Evolutionary conservation across 1,139 yeast species (phyloP).

Genomic region (Protomyces inundatus): DNA sequence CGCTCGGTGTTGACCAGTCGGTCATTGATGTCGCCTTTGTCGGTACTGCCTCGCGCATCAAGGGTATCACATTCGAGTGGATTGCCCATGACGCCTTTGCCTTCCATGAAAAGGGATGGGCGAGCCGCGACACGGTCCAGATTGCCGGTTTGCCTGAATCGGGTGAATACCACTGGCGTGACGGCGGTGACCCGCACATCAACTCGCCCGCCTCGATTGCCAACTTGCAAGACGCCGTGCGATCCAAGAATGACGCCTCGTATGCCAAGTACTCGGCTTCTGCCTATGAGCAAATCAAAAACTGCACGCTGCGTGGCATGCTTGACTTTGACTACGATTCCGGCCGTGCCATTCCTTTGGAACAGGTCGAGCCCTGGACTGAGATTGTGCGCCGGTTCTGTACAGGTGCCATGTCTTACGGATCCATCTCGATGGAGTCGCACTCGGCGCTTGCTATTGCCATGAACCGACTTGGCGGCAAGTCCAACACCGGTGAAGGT

Average conservation of each 20-base stretch:
- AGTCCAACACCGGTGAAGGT: constrained; percentile 98
- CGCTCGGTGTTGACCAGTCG: constrained; percentile 89
- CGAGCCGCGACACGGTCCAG: constrained; percentile 63
- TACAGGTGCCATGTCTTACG: constrained; percentile 99
- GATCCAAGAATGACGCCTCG: constrained; percentile 90
- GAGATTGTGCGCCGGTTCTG: constrained; percentile 95
- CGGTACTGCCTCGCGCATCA: constrained; percentile 95
- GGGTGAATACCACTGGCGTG: constrained; percentile 98
- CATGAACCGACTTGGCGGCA: constrained; percentile 96
- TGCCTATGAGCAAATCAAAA: constrained; percentile 85
- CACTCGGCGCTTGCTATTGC: constrained; percentile 97
- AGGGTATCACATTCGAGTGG: constrained; percentile 90
- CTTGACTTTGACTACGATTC: constrained; percentile 77
- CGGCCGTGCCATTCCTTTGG: constrained; percentile 76
- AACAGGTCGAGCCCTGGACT: constrained; percentile 99
- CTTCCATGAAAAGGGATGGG: constrained; percentile 87
- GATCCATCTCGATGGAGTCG: constrained; percentile 97
- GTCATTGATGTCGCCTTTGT: constrained; percentile 94
- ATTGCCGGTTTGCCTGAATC: constrained; percentile 82
- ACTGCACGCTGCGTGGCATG: constrained; percentile 90
- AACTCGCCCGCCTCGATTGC: constrained; percentile 95
- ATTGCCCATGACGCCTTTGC: constrained; percentile 95
- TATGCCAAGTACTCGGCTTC: constrained; percentile 84
- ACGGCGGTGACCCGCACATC: constrained; percentile 93
- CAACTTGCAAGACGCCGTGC: constrained; percentile 90